Conservation (phyloP, 768 basidiomycete species). For the Pisolithus orientalis region DNA sequence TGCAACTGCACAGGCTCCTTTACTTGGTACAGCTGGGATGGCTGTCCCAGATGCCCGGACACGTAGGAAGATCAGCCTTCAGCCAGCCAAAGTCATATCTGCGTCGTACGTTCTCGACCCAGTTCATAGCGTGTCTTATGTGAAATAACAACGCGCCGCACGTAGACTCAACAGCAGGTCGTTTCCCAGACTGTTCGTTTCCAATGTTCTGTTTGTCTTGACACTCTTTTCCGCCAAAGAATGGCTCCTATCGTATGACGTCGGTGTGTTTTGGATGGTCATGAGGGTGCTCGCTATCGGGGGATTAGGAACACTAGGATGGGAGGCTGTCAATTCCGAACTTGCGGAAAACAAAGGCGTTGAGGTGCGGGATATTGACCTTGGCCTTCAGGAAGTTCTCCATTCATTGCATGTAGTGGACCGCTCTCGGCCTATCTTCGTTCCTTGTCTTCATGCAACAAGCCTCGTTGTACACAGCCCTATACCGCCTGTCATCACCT, state of each 20-base stretch:
- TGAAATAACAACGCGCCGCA: constrained; percentile 2
- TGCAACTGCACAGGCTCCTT: not conserved
- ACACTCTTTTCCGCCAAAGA: constrained; percentile 61
- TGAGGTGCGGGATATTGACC: constrained; percentile 42
- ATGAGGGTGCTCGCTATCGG: constrained; percentile 68
- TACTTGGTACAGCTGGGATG: constrained; percentile 29
- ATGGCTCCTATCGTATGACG: constrained; percentile 57
- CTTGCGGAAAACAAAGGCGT: constrained; percentile 47
- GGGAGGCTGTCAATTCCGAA: constrained; percentile 53
- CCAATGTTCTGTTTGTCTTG: constrained; percentile 58
- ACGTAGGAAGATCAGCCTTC: constrained; percentile 57
- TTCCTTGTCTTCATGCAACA: constrained; percentile 64
- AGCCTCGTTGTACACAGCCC: constrained; percentile 57
- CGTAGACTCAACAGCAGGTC: constrained; percentile 47
- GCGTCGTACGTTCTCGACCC: constrained; percentile 40
- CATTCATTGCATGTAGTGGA: constrained; percentile 46
- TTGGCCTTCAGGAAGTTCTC: constrained; percentile 3
- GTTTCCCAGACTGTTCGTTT: constrained; percentile 50
- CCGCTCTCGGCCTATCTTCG: constrained; percentile 62
- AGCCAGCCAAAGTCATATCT: constrained; percentile 47
- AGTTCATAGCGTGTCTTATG: not conserved
- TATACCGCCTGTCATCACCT: constrained; percentile 60
- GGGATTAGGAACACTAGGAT: constrained; percentile 56
- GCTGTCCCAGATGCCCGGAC: constrained; percentile 63
- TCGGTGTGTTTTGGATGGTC: constrained; percentile 71